A percentile compares a stretch with the other conserved stretches of the same genome.
Evolutionary conservation across 1,139 yeast genomes (phyloP).

Genomic region (Blastobotrys elegans): DNA sequence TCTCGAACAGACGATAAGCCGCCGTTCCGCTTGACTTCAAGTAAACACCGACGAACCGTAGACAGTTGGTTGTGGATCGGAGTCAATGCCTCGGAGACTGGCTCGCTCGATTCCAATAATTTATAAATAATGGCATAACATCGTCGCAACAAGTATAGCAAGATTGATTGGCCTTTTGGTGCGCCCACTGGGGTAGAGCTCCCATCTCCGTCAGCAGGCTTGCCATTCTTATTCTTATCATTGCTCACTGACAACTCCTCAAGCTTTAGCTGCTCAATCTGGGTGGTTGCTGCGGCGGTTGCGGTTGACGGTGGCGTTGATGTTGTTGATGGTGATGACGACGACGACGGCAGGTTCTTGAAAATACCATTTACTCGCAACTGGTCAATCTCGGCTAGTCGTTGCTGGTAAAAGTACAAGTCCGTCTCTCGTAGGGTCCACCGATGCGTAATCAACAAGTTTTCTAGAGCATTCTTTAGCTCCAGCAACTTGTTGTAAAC

Average conservation of each 20-base stretch:
- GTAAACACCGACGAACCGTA: constrained; percentile 82
- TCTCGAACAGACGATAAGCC: constrained; percentile 85
- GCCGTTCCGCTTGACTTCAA: constrained; percentile 88
- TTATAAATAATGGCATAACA: constrained; percentile 87
- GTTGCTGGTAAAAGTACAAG: constrained; percentile 73
- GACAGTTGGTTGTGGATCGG: constrained; percentile 89
- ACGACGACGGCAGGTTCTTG: background rate
- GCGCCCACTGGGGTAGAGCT: constrained; percentile 12
- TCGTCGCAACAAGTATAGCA: constrained; percentile 76
- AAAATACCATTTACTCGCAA: constrained; percentile 56
- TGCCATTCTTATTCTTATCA: background rate
- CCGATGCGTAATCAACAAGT: constrained; percentile 80
- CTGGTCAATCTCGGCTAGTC: constrained; percentile 66
- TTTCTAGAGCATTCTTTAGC: constrained; percentile 70
- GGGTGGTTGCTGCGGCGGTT: background rate
- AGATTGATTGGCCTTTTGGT: constrained; percentile 52
- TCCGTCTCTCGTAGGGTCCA: constrained; percentile 98
- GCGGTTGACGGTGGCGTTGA: background rate
- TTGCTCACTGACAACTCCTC: background rate
- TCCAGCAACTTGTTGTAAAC: constrained; percentile 53
- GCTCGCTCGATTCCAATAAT: constrained; percentile 85
- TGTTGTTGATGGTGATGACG: background rate
- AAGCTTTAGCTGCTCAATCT: background rate
- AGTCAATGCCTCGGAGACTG: constrained; percentile 87
- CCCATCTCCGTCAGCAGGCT: background rate